Percentiles rank a stretch among this genome's conserved stretches.
Conservation (phyloP, 768 basidiomycete genomes). For the Tylopilus subfusipes region DNA sequence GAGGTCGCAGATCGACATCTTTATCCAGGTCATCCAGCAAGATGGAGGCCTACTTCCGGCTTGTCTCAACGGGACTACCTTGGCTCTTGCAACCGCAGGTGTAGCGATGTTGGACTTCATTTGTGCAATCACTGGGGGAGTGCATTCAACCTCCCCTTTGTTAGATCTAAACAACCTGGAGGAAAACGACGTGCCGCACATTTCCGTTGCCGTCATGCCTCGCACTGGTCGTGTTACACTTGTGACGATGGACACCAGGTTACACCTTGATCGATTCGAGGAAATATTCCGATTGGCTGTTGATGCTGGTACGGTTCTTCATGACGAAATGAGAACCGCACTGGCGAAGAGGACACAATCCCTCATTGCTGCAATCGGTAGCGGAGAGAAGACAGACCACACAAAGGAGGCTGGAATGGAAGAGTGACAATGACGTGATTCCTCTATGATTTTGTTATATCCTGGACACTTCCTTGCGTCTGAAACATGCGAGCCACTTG, state of each 20-base stretch:
- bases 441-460: slow-evolving; percentile 1
- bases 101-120: slow-evolving; percentile 90
- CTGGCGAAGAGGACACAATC: slow-evolving; percentile 59
- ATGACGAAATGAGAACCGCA: slow-evolving; percentile 77
- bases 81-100: slow-evolving; percentile 87
- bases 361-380: slow-evolving; percentile 62
- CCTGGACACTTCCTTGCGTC: slow-evolving; percentile 44
- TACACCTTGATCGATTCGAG: slow-evolving; percentile 90
- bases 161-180: slow-evolving; percentile 87
- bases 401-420: slow-evolving; percentile 38
- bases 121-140: slow-evolving; percentile 84
- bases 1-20: slow-evolving; percentile 91
- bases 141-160: slow-evolving; percentile 75
- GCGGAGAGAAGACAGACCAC: slow-evolving; percentile 35
- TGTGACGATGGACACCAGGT: slow-evolving; percentile 89
- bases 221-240: slow-evolving; percentile 81
- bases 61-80: slow-evolving; percentile 91
- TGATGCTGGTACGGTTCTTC: slow-evolving; percentile 73
- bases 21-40: slow-evolving; percentile 88
- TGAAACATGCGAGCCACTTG: slow-evolving; percentile 92
- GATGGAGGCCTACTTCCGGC: slow-evolving; percentile 91
- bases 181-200: slow-evolving; percentile 84
- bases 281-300: slow-evolving; percentile 80
- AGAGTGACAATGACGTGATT: slow-evolving; percentile 31
- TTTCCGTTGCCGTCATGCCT: slow-evolving; percentile 89